phyloP scores from a whole-genome alignment of 2,329 filamentous ascomycete genomes.

The Colletotrichum kahawae region DNA sequence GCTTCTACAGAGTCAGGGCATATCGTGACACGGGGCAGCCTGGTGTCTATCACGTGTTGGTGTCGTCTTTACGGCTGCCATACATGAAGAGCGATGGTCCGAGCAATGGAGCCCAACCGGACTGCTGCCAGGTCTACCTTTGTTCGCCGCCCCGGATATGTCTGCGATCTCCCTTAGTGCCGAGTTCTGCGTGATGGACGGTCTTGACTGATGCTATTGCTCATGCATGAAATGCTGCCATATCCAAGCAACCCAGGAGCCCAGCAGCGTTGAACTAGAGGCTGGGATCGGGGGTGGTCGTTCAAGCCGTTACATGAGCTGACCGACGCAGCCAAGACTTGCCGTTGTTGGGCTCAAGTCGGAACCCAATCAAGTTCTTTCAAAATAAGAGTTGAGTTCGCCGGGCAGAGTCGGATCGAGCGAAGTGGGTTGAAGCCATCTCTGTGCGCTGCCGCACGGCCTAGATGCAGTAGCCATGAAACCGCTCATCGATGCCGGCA shows the following conservation, averaged over 20 bases:
- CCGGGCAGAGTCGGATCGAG: neutral
- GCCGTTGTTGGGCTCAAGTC: neutral
- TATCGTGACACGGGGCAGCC: neutral
- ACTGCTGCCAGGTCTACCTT: neutral
- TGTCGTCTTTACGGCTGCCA: neutral
- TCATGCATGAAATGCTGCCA: neutral
- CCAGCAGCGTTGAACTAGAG: neutral
- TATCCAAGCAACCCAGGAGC: neutral
- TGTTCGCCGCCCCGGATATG: neutral
- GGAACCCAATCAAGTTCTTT: neutral
- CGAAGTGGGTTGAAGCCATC: neutral
- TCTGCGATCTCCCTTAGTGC: neutral
- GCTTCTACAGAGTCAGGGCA: neutral
- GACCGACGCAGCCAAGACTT: neutral
- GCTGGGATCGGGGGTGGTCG: neutral
- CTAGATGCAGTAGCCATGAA: neutral
- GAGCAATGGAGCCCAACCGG: neutral
- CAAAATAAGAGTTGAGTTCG: neutral
- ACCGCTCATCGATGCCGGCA: neutral
- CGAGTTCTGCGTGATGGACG: neutral
- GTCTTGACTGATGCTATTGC: neutral
- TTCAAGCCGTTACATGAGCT: neutral
- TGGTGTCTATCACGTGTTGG: neutral
- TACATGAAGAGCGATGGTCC: neutral
- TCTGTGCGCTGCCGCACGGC: conserved; percentile 19